Percentiles rank a stretch among this genome's conserved stretches.
These are phyloP conservation scores for Oryza coarctata DNA, from an alignment of 176 grass and related monocot genomes.

Conservation along the genomic window DNA sequence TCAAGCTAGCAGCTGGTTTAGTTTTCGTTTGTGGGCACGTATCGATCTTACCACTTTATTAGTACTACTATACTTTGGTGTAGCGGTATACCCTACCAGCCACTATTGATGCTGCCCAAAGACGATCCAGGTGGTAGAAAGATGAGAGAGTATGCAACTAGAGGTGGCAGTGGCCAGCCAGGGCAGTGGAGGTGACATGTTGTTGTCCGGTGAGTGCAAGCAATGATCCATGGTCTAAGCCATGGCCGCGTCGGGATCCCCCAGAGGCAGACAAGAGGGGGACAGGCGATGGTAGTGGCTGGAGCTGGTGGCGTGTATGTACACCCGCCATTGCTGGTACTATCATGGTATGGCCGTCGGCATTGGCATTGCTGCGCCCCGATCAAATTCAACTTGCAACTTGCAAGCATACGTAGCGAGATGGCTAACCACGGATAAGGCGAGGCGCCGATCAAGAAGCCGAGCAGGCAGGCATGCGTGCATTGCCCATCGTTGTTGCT, in stretches of 20 bases:
- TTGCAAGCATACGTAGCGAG: slow-evolving; percentile 2
- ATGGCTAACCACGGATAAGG: background rate
- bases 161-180: slow-evolving; percentile 1
- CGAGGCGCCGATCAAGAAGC: background rate
- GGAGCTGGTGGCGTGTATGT: background rate
- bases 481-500: slow-evolving; percentile 13
- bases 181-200: slow-evolving; percentile 46
- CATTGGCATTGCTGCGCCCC: slow-evolving; percentile 37
- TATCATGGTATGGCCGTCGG: slow-evolving; percentile 2
- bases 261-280: slow-evolving; percentile 51
- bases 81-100: slow-evolving; percentile 31
- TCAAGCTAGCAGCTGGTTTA: background rate
- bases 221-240: slow-evolving; percentile 46
- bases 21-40: background rate
- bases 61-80: slow-evolving; percentile 16
- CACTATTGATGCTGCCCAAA: slow-evolving; percentile 21
- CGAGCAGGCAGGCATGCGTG: background rate
- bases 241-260: slow-evolving; percentile 42
- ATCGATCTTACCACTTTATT: slow-evolving; percentile 10
- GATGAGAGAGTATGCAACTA: background rate
- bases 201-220: slow-evolving; percentile 52
- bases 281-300: slow-evolving; percentile 47
- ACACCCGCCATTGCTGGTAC: background rate
- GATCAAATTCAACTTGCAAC: background rate
- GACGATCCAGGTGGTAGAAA: slow-evolving; percentile 19